These are phyloP conservation scores for Linum tenue DNA, from an alignment of 345 rosid species.

Conservation along the genomic window DNA sequence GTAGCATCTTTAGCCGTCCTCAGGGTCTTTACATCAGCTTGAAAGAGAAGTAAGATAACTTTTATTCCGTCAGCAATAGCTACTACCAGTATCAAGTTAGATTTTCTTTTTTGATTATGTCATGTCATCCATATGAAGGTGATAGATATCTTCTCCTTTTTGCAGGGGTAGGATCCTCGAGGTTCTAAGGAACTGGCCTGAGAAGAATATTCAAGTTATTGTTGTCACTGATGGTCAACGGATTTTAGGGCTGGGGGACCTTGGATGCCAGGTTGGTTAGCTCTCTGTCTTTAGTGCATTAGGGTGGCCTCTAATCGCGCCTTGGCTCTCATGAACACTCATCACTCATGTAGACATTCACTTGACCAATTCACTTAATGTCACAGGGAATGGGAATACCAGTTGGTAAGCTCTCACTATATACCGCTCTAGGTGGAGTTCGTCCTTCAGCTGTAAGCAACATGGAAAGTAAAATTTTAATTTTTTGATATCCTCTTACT, in stretches of 20 bases:
- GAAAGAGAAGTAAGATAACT: constrained; percentile 62
- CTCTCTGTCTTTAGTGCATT: not conserved
- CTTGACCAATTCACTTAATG: constrained; percentile 1
- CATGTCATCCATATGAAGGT: constrained; percentile 5
- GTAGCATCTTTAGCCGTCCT: constrained; percentile 91
- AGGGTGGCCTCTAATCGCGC: not conserved
- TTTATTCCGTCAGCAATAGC: not conserved
- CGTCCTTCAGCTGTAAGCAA: constrained; percentile 87
- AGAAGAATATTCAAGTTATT: constrained; percentile 86
- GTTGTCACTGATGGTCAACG: constrained; percentile 98
- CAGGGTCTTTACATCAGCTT: constrained; percentile 95
- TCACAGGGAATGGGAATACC: constrained; percentile 96
- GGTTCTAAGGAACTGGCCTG: constrained; percentile 92
- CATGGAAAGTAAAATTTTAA: not conserved
- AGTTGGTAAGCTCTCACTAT: constrained; percentile 86
- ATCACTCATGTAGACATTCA: too few relatives aligned
- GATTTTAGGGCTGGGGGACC: constrained; percentile 91
- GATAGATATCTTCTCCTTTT: constrained; percentile 4
- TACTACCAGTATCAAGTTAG: not conserved
- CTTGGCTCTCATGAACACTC: not conserved
- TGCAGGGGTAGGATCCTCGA: constrained; percentile 78
- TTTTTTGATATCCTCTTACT: too few relatives aligned
- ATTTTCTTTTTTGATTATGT: not conserved
- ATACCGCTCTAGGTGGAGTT: constrained; percentile 94
- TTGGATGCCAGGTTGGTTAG: constrained; percentile 93